These are phyloP conservation scores for Candolleomyces eurysporus DNA, from an alignment of 768 basidiomycete species.

Conservation along the genomic window DNA sequence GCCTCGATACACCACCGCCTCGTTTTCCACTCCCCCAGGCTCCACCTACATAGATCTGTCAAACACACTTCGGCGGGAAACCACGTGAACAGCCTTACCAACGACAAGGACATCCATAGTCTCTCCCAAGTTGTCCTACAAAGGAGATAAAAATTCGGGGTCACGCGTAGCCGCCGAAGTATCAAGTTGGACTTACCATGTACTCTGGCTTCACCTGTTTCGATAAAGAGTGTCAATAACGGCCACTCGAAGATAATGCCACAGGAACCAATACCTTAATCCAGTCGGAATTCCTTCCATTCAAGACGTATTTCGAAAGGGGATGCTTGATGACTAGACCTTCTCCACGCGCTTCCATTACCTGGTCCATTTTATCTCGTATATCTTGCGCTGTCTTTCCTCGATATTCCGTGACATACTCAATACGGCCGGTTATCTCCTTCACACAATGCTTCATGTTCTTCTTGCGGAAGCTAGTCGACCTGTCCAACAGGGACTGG, in stretches of 20 bases:
- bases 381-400: constrained; percentile 84
- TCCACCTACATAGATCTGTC: constrained; percentile 53
- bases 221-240: background rate
- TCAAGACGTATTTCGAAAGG: constrained; percentile 74
- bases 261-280: constrained; percentile 60
- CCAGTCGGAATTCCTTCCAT: constrained; percentile 90
- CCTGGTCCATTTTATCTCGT: constrained; percentile 70
- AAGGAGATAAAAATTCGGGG: background rate
- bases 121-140: constrained; percentile 86
- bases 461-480: constrained; percentile 74
- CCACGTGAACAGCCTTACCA: constrained; percentile 42
- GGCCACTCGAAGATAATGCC: background rate
- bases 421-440: constrained; percentile 74
- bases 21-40: constrained; percentile 87
- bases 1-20: constrained; percentile 84
- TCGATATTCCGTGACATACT: constrained; percentile 68
- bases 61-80: background rate
- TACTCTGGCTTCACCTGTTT: constrained; percentile 80
- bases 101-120: constrained; percentile 91
- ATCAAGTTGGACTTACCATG: constrained; percentile 49
- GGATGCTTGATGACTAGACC: constrained; percentile 92
- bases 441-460: constrained; percentile 69
- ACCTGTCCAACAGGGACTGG: constrained; percentile 69
- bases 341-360: constrained; percentile 86
- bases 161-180: background rate